A percentile compares a stretch with the other conserved stretches of the same genome.
Evolutionary conservation across 495 filamentous ascomycete genomes (phyloP).

Genomic region (Penicillium tannophilum): DNA sequence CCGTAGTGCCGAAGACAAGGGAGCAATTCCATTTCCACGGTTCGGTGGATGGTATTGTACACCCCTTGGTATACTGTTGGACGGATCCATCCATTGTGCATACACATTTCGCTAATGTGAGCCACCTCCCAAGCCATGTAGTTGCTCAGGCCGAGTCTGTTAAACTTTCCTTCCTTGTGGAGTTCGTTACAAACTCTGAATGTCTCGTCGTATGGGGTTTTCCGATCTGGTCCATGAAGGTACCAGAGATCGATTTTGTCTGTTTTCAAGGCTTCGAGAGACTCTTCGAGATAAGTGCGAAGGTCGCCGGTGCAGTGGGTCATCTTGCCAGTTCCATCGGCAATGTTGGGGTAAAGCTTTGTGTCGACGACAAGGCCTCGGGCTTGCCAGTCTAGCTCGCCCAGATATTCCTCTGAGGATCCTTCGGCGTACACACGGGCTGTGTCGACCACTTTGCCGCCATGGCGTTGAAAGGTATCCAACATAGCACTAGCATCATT

Average conservation of each 20-base stretch:
- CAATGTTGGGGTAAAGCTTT: conserved; percentile 45
- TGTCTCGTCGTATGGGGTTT: conserved; percentile 51
- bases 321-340: conserved; percentile 22
- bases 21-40: background rate
- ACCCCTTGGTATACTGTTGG: conserved; percentile 57
- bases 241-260: conserved; percentile 70
- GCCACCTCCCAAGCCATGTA: conserved; percentile 55
- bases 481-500: conserved; percentile 26
- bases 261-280: conserved; percentile 66
- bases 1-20: conserved; percentile 1
- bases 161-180: conserved; percentile 49
- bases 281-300: conserved; percentile 56
- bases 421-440: conserved; percentile 55
- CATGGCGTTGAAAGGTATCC: conserved; percentile 56
- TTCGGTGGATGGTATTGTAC: conserved; percentile 55
- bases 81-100: conserved; percentile 49
- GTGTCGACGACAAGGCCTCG: conserved; percentile 59
- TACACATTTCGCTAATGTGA: conserved; percentile 51
- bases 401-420: conserved; percentile 52
- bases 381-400: conserved; percentile 50
- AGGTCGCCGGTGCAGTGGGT: conserved; percentile 60
- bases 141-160: conserved; percentile 51
- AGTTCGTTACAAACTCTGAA: conserved; percentile 49
- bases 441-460: conserved; percentile 61
- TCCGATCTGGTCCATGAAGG: conserved; percentile 54